These are phyloP conservation scores for Boletus tylopilopsis DNA, from an alignment of 768 basidiomycete species.

Conservation along the genomic window DNA sequence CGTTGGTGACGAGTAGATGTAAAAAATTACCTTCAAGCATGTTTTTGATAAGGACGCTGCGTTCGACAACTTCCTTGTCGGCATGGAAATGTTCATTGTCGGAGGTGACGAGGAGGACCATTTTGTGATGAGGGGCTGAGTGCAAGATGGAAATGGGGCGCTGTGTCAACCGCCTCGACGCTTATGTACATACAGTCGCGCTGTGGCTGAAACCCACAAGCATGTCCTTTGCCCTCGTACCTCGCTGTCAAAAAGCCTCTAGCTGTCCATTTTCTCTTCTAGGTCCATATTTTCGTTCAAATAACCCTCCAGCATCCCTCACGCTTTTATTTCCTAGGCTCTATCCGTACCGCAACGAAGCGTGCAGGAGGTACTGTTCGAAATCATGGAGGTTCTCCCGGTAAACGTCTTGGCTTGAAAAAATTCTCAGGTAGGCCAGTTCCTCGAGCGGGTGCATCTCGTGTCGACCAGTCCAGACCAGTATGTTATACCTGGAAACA, in stretches of 20 bases:
- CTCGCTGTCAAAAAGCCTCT: slow-evolving; percentile 37
- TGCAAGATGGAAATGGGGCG: background rate
- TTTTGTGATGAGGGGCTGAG: slow-evolving; percentile 32
- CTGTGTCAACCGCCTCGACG: background rate
- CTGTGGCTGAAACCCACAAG: slow-evolving; percentile 10
- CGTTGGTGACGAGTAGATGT: background rate
- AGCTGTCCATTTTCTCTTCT: slow-evolving; percentile 49
- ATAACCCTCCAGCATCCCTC: background rate
- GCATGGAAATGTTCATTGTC: slow-evolving; percentile 94
- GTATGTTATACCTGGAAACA: slow-evolving; percentile 90
- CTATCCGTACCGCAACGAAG: slow-evolving; percentile 93
- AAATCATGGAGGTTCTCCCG: slow-evolving; percentile 91
- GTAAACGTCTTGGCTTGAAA: slow-evolving; percentile 92
- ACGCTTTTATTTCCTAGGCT: slow-evolving; percentile 36
- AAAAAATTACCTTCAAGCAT: slow-evolving; percentile 86
- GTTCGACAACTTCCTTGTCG: slow-evolving; percentile 92
- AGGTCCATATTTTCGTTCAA: slow-evolving; percentile 19
- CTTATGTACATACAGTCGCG: slow-evolving; percentile 6
- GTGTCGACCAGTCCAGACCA: slow-evolving; percentile 56
- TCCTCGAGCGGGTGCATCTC: background rate
- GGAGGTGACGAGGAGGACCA: slow-evolving; percentile 89
- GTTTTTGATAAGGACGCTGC: slow-evolving; percentile 96
- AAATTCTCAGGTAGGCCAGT: slow-evolving; percentile 79
- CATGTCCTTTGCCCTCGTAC: slow-evolving; percentile 34
- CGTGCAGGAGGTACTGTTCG: slow-evolving; percentile 91